Conservation (phyloP, 495 filamentous ascomycete species). For the Penicillium cataractarum region DNA sequence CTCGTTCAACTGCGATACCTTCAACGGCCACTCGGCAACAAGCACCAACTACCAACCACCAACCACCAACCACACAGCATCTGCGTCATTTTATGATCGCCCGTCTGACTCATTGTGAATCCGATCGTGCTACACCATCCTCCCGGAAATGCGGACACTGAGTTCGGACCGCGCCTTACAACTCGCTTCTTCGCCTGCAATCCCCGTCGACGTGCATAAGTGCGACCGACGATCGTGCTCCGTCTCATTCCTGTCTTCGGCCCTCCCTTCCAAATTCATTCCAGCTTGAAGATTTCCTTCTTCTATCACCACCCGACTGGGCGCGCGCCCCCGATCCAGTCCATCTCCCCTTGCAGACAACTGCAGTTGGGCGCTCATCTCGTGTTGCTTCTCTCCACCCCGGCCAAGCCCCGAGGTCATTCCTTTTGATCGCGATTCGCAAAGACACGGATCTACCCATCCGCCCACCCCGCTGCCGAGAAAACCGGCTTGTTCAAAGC, state of each 20-base stretch:
- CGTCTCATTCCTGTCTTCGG: conserved; percentile 23
- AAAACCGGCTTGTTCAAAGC: conserved; percentile 22
- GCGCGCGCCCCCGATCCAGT: not conserved
- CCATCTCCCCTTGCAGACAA: conserved; percentile 25
- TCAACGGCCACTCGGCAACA: too few relatives aligned
- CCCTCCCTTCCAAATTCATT: not conserved
- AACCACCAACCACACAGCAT: not conserved
- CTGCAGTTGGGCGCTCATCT: conserved; percentile 17
- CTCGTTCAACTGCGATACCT: not conserved
- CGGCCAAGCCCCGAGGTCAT: not conserved
- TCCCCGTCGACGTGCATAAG: conserved; percentile 46
- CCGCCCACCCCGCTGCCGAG: conserved; percentile 5
- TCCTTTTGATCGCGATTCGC: conserved; percentile 2
- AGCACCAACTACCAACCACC: not conserved
- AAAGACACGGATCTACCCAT: conserved; percentile 28
- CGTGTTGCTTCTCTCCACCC: not conserved
- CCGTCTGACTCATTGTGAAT: conserved; percentile 7
- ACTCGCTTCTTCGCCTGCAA: conserved; percentile 14
- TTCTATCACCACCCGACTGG: not conserved
- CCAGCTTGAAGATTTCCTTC: not conserved
- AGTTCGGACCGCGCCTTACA: conserved; percentile 27
- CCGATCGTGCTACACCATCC: conserved; percentile 2
- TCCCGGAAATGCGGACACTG: conserved; percentile 29
- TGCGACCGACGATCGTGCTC: conserved; percentile 42
- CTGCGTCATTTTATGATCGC: not conserved